Evolutionary conservation across 1,139 yeast species (phyloP).

Genomic region (Candida pseudocylindracea): DNA sequence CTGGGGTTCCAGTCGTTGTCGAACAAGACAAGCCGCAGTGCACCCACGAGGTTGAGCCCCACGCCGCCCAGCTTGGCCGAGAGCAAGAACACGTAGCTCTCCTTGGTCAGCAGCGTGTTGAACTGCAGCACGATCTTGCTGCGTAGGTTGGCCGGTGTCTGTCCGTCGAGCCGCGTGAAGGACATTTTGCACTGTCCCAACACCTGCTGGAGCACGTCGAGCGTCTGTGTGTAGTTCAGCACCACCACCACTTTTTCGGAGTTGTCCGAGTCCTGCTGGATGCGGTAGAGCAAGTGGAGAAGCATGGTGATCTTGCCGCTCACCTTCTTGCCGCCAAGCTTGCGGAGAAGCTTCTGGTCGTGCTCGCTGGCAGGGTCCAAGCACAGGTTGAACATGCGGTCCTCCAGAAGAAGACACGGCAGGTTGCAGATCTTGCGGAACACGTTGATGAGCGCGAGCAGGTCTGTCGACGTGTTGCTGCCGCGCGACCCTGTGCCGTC

Average conservation of each 20-base stretch:
- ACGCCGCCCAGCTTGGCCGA: conserved; percentile 92
- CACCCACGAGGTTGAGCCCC: conserved; percentile 81
- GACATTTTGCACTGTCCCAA: conserved; percentile 14
- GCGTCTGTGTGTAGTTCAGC: conserved; percentile 75
- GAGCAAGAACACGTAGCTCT: conserved; percentile 30
- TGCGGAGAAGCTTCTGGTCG: conserved; percentile 1
- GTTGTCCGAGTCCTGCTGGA: conserved; percentile 7
- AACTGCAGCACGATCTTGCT: conserved; percentile 47
- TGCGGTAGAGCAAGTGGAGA: conserved; percentile 27
- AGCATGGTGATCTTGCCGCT: conserved; percentile 38
- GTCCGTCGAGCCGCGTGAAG: conserved; percentile 60
- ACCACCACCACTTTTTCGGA: conserved; percentile 64
- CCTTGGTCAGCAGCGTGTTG: conserved; percentile 27
- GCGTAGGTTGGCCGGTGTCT: conserved; percentile 46
- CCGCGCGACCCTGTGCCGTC: not conserved
- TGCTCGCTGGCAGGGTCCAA: conserved; percentile 2
- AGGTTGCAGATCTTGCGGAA: conserved; percentile 74
- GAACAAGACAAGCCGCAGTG: conserved; percentile 60
- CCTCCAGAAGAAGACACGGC: conserved; percentile 35
- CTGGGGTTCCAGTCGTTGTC: conserved; percentile 96
- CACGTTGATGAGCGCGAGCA: conserved; percentile 49
- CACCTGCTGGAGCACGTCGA: conserved; percentile 49
- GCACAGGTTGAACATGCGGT: conserved; percentile 10
- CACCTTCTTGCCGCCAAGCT: conserved; percentile 5
- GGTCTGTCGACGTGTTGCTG: conserved; percentile 7